Base-by-base conservation (phyloP, 1,284 basidiomycete genomes). In the Naganishia liquefaciens region DNA sequence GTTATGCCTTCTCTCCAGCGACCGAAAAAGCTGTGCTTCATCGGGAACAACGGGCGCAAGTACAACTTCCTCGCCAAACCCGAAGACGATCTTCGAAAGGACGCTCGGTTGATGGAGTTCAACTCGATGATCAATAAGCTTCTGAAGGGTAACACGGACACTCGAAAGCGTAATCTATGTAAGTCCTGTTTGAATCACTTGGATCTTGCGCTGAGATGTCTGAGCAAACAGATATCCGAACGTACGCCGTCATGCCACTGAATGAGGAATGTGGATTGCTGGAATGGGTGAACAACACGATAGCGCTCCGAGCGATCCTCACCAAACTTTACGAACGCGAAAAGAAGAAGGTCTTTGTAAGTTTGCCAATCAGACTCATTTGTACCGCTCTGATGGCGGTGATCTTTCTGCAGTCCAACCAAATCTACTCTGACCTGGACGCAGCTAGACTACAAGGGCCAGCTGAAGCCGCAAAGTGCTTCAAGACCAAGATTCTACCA, bases 51-150 rank as follows among this genome's bases (percentile, higher is more conserved):
- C 73, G 93, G 93, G 3, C 85, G 87, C 65, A 81, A 82, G 2
- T 98, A 98, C 79, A 88, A 87, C 73, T 99, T 99, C 82, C 83
- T 99, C 17, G 93, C 92, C 70, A 99, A 99, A 78, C 95, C 96
- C 2, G 94, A 94, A 77, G 96, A 99, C 75, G 96, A 99, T 78
- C 82, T 99, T 51, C 85, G 96, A 51, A 99, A 99, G 79, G 96
- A 99, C 74, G 94, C 95, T 0, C 86, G 96, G 10, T 79, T 99
- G 65, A 99, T 99, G 95, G 96, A 99, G 76, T 92, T 99, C 77
- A 94, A 97, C 73, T 86, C 91, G 3, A 95, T 99, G 81, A 95
- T 99, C 81, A 99, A 99, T 81, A 98, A 97, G 76, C 80, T 99
- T 17, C 83, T 99, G 63, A 95, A 95, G 74, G 88, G 90, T 23